These are phyloP conservation scores for Pichia paraexigua DNA, from an alignment of 805 yeast species.

Conservation along the genomic window DNA sequence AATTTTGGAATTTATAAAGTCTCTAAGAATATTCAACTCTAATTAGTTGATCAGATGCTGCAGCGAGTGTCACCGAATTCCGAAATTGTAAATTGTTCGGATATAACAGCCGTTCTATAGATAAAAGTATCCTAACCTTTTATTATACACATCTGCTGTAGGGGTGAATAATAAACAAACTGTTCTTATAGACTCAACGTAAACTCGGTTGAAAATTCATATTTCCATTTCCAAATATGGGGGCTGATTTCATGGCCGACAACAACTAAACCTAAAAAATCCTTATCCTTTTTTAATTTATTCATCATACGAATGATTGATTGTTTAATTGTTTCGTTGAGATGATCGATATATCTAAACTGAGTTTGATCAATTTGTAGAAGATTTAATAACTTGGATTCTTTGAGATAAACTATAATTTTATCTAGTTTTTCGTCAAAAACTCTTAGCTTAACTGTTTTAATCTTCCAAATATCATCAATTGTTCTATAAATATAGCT, in stretches of 20 bases:
- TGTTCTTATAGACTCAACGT: background rate
- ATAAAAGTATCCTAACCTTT: too few relatives aligned
- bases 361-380: background rate
- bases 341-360: background rate
- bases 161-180: too few relatives aligned
- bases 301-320: background rate
- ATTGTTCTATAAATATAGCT: background rate
- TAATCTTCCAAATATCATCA: background rate
- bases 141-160: too few relatives aligned
- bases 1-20: too few relatives aligned
- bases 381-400: background rate
- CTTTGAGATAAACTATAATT: background rate
- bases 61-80: background rate
- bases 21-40: too few relatives aligned
- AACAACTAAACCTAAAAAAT: background rate
- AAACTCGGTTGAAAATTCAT: background rate
- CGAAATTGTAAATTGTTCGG: background rate
- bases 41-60: too few relatives aligned
- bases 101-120: background rate
- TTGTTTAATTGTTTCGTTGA: background rate
- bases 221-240: background rate
- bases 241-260: background rate
- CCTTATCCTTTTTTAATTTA: background rate
- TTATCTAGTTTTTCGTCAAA: constrained; percentile 1
- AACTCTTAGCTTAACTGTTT: constrained; percentile 2